Base-by-base conservation (phyloP, 2,329 filamentous ascomycete species). In the Paracoccidioides lutzii region DNA sequence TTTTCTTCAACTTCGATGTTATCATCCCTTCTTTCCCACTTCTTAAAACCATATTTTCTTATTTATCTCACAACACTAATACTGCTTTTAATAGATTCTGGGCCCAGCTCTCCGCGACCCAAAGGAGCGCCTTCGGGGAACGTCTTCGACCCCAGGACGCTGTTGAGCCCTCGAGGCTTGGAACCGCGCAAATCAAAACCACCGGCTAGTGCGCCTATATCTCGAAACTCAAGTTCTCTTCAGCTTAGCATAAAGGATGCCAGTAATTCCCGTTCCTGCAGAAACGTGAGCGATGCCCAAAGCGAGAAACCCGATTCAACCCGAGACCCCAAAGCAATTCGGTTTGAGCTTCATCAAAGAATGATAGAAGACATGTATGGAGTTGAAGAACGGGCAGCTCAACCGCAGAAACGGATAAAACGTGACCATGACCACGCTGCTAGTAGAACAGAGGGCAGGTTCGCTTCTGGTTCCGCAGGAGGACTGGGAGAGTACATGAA, bases 291-390 rank as follows among this genome's bases (percentile, higher is more conserved):
- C 41, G 42, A 53, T 41, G 33, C 49, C 12, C 37, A 42, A 15
- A 45, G 52, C 8, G 41, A 53, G 14, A 53, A 45, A 22, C 37
- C 33, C 9, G 52, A n/a, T 30, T 45, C 40, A n/a, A 43, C 30
- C 4, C 41, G 9, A 4, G 28, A n/a, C 7, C 41, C 22, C 1
- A 41, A 45, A n/a, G 10, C n/a, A 5, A 22, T 14, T 53, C 32
- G 35, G 44, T 46, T 45, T 37, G 53, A 38, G 3, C 33, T n/a
- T 38, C 53, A 54, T 49, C 15, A 43, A 12, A 54, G 4, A 30
- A 55, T 90, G 73, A 81, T 95, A 48, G 88, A 94, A 68, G 80
- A 82, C 37, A 76, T 90, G 66, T 88, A 90, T 67, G 83, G 85
- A 61, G 80, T 94, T 12, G 79, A 87, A 61, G 78, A 84, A 53